Conservation (phyloP, 805 yeast genomes). For the Yamadazyma nakazawae region DNA sequence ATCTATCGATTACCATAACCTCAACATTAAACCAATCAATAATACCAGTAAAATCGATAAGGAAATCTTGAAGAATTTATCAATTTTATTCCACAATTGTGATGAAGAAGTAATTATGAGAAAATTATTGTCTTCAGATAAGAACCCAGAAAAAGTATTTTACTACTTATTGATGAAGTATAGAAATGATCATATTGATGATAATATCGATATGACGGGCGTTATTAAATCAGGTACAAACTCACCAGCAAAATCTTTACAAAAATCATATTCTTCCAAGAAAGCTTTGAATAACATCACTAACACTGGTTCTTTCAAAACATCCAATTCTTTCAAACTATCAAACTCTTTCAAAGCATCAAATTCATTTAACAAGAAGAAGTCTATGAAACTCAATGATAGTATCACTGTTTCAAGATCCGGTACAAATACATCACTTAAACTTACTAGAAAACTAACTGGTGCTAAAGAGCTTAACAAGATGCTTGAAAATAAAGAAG, state of each 20-base stretch:
- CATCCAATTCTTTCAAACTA: constrained; percentile 35
- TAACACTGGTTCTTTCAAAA: constrained; percentile 27
- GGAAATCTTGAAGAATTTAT: constrained; percentile 71
- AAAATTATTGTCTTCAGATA: constrained; percentile 52
- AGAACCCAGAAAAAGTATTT: constrained; percentile 70
- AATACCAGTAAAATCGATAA: constrained; percentile 56
- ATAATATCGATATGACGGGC: constrained; percentile 11
- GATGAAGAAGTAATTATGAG: constrained; percentile 49
- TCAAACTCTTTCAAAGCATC: constrained; percentile 32
- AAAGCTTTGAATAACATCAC: constrained; percentile 32
- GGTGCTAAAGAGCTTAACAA: constrained; percentile 7
- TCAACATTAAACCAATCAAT: constrained; percentile 33
- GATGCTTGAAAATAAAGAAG: constrained; percentile 4
- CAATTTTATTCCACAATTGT: constrained; percentile 81
- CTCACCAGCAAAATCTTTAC: constrained; percentile 26
- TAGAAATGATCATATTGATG: constrained; percentile 56
- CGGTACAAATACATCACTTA: constrained; percentile 16
- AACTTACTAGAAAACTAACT: constrained; percentile 10
- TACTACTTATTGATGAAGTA: constrained; percentile 73
- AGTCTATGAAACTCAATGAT: constrained; percentile 20
- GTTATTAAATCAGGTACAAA: constrained; percentile 27
- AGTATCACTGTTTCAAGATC: constrained; percentile 24
- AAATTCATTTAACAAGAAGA: constrained; percentile 36
- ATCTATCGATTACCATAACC: constrained; percentile 15
- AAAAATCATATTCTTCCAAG: constrained; percentile 10